Evolutionary conservation across 139 green algal species (phyloP), one percentile per base, ranked within the genome.

Genomic region (Chlorokybus atmophyticus): DNA sequence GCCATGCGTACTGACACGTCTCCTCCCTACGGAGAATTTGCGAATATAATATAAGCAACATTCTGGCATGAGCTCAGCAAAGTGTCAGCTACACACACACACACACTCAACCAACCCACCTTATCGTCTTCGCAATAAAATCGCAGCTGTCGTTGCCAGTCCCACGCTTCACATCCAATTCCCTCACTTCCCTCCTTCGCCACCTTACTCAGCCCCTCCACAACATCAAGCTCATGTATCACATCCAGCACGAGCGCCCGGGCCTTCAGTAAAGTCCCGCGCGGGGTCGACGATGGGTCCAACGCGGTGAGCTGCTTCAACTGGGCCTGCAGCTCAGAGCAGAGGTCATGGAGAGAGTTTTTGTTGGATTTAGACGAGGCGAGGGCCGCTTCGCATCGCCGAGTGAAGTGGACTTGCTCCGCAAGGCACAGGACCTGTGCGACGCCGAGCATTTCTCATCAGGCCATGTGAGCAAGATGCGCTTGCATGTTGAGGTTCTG

Each of bases 1-100:
- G 72, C 81, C 84, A 93, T 90, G 27, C 39, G 21, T 27, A 87
- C 78, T n/a, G n/a, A n/a, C n/a, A n/a, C n/a, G n/a, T n/a, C n/a
- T n/a, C n/a, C n/a, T n/a, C n/a, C n/a, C n/a, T n/a, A n/a, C n/a
- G n/a, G n/a, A n/a, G n/a, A n/a, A n/a, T n/a, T n/a, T n/a, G n/a
- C n/a, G n/a, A n/a, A n/a, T n/a, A n/a, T n/a, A n/a, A n/a, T n/a
- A n/a, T n/a, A n/a, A n/a, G n/a, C n/a, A n/a, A n/a, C n/a, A n/a
- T n/a, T n/a, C n/a, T n/a, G n/a, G n/a, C n/a, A n/a, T n/a, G n/a
- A n/a, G n/a, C n/a, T n/a, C n/a, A n/a, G n/a, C n/a, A n/a, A n/a
- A n/a, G n/a, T n/a, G n/a, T n/a, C n/a, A n/a, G n/a, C n/a, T n/a
- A n/a, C n/a, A n/a, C n/a, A n/a, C n/a, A n/a, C n/a, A n/a, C n/a